Evolutionary conservation across 768 basidiomycete genomes (phyloP).

Genomic region (Boletus rubroflammeus): DNA sequence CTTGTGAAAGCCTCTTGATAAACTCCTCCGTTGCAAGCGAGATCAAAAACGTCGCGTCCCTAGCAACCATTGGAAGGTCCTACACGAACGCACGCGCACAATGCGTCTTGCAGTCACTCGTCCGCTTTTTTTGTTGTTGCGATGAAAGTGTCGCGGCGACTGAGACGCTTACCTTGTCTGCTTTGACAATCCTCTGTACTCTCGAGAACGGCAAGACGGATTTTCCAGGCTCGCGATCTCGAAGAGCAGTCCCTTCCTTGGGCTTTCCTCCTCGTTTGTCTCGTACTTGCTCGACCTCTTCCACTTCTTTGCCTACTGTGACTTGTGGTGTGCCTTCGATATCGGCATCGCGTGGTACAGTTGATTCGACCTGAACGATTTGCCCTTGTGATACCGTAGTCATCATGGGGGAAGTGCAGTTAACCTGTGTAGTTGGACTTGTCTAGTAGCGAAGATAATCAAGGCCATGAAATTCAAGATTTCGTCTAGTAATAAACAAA

Average conservation of each 20-base stretch:
- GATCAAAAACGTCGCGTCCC: slow-evolving; percentile 76
- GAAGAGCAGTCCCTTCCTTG: slow-evolving; percentile 13
- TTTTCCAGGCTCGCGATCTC: slow-evolving; percentile 53
- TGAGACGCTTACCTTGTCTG: slow-evolving; percentile 59
- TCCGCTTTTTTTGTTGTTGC: background rate
- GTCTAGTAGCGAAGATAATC: background rate
- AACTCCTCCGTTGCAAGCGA: slow-evolving; percentile 88
- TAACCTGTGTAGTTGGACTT: background rate
- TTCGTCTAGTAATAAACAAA: too few species aligned
- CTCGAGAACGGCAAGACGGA: slow-evolving; percentile 71
- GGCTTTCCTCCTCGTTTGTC: slow-evolving; percentile 16
- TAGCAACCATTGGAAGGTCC: slow-evolving; percentile 75
- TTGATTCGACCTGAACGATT: slow-evolving; percentile 1
- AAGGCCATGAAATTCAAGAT: too few species aligned
- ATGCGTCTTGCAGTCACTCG: background rate
- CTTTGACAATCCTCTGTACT: slow-evolving; percentile 83
- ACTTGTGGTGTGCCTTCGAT: slow-evolving; percentile 6
- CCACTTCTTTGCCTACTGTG: slow-evolving; percentile 1
- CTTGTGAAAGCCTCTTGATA: slow-evolving; percentile 68
- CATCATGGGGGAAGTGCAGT: slow-evolving; percentile 12
- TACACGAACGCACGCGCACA: slow-evolving; percentile 26
- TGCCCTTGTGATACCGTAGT: slow-evolving; percentile 4
- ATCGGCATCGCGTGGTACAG: slow-evolving; percentile 6
- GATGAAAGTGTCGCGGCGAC: background rate
- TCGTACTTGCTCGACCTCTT: slow-evolving; percentile 1